Percentiles rank a stretch among this genome's conserved stretches.
Evolutionary conservation across 164 flowering plant genomes (phyloP).

Genomic region (Annona cherimola): DNA sequence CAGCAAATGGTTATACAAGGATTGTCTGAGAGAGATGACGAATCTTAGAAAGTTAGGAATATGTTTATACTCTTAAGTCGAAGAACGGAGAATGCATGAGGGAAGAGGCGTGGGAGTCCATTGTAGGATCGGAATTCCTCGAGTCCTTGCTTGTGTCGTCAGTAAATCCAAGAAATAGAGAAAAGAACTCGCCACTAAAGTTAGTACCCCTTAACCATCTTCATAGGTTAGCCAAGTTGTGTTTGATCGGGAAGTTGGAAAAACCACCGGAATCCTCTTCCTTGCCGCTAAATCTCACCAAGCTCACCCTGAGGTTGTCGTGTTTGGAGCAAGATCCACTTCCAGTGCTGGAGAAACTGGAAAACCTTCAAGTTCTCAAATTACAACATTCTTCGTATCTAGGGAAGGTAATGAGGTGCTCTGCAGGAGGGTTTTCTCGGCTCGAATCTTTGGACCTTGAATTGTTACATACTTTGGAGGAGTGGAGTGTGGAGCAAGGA

Average conservation of each 20-base stretch:
- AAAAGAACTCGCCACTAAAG: too few relatives aligned
- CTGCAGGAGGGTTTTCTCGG: background rate
- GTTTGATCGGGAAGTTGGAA: background rate
- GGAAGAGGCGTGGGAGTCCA: background rate
- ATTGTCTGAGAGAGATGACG: background rate
- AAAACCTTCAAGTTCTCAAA: background rate
- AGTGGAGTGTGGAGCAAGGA: constrained; percentile 2
- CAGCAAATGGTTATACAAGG: background rate
- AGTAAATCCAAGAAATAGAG: too few relatives aligned
- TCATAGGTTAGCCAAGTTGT: background rate
- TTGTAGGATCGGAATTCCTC: background rate
- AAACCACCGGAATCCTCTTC: background rate
- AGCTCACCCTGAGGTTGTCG: background rate
- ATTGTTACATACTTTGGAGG: background rate
- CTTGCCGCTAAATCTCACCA: background rate
- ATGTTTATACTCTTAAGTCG: too few relatives aligned
- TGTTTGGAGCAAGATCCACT: background rate
- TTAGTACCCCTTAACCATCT: background rate
- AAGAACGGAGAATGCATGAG: background rate
- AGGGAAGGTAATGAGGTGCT: background rate
- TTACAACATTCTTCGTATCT: background rate
- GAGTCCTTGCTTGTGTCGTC: too few relatives aligned
- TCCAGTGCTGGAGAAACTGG: background rate
- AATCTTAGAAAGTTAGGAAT: background rate
- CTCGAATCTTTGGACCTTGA: background rate